phyloP scores from a whole-genome alignment of 768 basidiomycete genomes.

The Vararia minispora region DNA sequence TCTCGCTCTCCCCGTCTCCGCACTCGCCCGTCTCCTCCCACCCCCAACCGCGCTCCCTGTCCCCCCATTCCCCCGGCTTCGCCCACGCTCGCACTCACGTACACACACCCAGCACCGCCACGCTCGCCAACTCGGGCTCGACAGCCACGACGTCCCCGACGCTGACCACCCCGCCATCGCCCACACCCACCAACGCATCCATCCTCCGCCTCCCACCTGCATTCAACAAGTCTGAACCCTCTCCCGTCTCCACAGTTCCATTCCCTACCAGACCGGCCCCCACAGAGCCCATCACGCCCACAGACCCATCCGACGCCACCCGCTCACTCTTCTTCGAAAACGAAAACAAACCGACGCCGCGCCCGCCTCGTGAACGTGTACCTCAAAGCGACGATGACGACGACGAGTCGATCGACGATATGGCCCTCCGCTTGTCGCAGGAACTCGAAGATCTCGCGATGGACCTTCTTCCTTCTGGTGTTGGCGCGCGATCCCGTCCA shows the following conservation, averaged over 20 bases:
- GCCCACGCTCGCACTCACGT: not conserved
- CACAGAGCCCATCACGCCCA: conserved; percentile 11
- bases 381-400: too few relatives aligned
- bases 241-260: conserved; percentile 11
- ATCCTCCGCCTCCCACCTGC: too few relatives aligned
- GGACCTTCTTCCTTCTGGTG: too few relatives aligned
- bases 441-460: too few relatives aligned
- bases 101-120: not conserved
- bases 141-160: conserved; percentile 14
- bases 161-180: conserved; percentile 6
- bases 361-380: too few relatives aligned
- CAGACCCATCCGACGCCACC: conserved; percentile 3
- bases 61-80: not conserved
- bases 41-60: not conserved
- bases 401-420: too few relatives aligned
- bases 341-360: conserved; percentile 23
- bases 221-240: not conserved
- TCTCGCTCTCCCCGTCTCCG: not conserved
- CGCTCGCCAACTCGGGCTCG: conserved; percentile 7
- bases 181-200: not conserved
- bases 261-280: conserved; percentile 15
- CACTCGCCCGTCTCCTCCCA: not conserved
- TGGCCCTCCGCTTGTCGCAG: too few relatives aligned
- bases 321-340: conserved; percentile 50
- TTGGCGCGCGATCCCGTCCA: too few relatives aligned